Conservation (phyloP, 768 basidiomycete genomes). For the Termitomyces sp. region DNA sequence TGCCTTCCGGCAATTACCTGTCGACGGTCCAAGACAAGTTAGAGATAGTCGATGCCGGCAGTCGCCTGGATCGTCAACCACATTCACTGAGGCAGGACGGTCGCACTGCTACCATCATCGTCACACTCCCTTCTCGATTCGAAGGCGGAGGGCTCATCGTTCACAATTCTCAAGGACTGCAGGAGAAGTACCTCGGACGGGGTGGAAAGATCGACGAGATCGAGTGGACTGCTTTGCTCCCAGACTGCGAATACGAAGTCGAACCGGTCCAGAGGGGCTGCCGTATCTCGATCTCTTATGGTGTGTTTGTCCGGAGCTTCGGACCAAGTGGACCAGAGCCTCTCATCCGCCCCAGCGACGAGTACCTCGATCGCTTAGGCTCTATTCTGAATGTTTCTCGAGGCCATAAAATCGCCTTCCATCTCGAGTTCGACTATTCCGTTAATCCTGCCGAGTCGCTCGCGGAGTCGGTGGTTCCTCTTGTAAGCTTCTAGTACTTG, state of each 20-base stretch:
- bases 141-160: conserved; percentile 67
- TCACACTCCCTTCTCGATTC: conserved; percentile 74
- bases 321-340: conserved; percentile 59
- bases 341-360: conserved; percentile 70
- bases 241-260: conserved; percentile 74
- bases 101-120: conserved; percentile 67
- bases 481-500: conserved; percentile 48
- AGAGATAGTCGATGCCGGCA: conserved; percentile 64
- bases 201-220: conserved; percentile 65
- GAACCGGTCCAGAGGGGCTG: conserved; percentile 72
- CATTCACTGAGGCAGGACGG: conserved; percentile 58
- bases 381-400: conserved; percentile 72
- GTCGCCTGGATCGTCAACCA: conserved; percentile 55
- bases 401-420: conserved; percentile 72
- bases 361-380: conserved; percentile 68
- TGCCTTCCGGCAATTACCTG: conserved; percentile 69
- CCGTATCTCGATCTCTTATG: conserved; percentile 68
- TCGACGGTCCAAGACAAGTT: conserved; percentile 66
- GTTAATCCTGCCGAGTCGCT: conserved; percentile 67
- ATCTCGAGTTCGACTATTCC: conserved; percentile 65
- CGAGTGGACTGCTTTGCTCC: conserved; percentile 77
- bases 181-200: conserved; percentile 62
- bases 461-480: conserved; percentile 69
- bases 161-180: conserved; percentile 49
- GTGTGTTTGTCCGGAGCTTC: conserved; percentile 66